phyloP scores from a whole-genome alignment of 2,329 filamentous ascomycete species.

The Trichoderma sp. region DNA sequence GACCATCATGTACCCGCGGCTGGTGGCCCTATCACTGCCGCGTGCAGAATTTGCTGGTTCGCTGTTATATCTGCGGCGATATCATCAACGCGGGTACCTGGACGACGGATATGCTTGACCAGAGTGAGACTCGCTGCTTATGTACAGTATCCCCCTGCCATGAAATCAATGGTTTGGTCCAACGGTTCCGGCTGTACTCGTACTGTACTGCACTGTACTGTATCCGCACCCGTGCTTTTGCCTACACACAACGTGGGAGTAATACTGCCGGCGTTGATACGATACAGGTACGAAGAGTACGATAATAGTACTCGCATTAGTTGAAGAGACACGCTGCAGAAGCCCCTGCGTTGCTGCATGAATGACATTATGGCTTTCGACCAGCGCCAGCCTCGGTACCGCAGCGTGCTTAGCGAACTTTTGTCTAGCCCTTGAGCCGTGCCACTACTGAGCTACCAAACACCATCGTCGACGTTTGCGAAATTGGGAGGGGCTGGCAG shows the following conservation, averaged over 20 bases:
- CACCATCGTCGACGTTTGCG: background rate
- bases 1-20: background rate
- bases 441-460: background rate
- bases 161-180: background rate
- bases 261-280: background rate
- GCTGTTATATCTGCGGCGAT: background rate
- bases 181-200: background rate
- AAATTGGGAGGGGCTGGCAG: constrained; percentile 6
- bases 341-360: constrained; percentile 19
- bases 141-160: background rate
- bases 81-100: background rate
- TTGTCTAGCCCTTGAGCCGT: constrained; percentile 10
- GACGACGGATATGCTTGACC: background rate
- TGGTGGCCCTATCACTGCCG: background rate
- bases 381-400: constrained; percentile 13
- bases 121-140: constrained; percentile 10
- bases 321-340: background rate
- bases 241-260: background rate
- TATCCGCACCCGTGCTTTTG: background rate
- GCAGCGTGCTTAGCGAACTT: constrained; percentile 14
- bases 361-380: constrained; percentile 8
- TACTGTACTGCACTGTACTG: background rate
- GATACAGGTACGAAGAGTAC: background rate
- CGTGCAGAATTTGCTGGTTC: background rate
- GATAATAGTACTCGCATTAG: background rate